Conservation (phyloP, 805 yeast species). For the Kazachstania kunashirensis region DNA sequence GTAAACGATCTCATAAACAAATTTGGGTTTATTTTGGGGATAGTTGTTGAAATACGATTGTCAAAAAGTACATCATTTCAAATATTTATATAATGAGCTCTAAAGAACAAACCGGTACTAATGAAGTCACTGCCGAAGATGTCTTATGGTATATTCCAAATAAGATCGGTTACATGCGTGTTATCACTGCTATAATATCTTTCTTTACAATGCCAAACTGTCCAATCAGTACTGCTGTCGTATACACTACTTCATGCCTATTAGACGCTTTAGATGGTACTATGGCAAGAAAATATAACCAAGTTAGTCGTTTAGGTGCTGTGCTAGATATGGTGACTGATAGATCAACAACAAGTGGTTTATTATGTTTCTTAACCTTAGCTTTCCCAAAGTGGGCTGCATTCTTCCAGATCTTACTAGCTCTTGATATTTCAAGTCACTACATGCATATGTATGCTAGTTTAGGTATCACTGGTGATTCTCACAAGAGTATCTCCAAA, state of each 20-base stretch:
- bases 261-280: constrained; percentile 95
- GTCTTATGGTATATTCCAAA: constrained; percentile 82
- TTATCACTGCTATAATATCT: constrained; percentile 71
- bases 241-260: constrained; percentile 81
- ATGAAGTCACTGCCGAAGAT: constrained; percentile 35
- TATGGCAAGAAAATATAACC: constrained; percentile 83
- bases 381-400: constrained; percentile 51
- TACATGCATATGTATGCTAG: constrained; percentile 98
- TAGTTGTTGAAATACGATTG: too few species aligned
- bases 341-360: constrained; percentile 91
- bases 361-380: constrained; percentile 75
- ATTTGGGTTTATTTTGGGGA: too few species aligned
- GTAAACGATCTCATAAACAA: too few species aligned
- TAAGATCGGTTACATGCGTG: constrained; percentile 80
- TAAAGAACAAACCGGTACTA: not conserved
- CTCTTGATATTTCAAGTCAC: constrained; percentile 84
- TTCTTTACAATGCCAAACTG: constrained; percentile 73
- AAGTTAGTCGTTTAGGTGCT: constrained; percentile 89
- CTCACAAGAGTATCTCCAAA: constrained; percentile 76
- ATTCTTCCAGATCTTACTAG: constrained; percentile 73
- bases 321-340: constrained; percentile 98
- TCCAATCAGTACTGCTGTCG: constrained; percentile 65
- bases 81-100: constrained; percentile 1
- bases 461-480: constrained; percentile 62
- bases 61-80: too few species aligned